phyloP scores from a whole-genome alignment of 768 basidiomycete genomes.

The Leccinum incarnatum region DNA sequence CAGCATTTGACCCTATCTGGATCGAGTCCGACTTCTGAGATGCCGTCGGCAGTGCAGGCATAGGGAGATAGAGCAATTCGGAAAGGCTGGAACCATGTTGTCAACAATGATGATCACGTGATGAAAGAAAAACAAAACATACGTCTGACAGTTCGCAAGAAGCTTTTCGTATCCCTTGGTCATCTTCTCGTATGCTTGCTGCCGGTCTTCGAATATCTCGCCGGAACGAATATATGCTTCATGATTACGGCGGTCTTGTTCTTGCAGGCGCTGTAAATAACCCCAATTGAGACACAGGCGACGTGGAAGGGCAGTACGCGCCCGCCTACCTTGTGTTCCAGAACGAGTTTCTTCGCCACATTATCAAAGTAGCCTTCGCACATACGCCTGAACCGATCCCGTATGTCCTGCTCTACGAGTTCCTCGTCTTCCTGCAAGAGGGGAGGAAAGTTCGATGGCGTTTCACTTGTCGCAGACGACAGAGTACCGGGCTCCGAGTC shows the following conservation, averaged over 20 bases:
- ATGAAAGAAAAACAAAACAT: slow-evolving; percentile 23
- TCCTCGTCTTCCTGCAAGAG: slow-evolving; percentile 58
- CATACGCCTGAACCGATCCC: slow-evolving; percentile 88
- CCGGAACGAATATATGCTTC: slow-evolving; percentile 99
- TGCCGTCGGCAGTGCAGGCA: slow-evolving; percentile 80
- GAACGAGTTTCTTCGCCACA: slow-evolving; percentile 86
- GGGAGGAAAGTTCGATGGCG: slow-evolving; percentile 40
- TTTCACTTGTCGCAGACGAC: slow-evolving; percentile 36
- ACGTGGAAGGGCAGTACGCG: not conserved
- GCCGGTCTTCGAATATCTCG: slow-evolving; percentile 98
- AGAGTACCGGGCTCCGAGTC: slow-evolving; percentile 56
- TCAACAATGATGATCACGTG: slow-evolving; percentile 6
- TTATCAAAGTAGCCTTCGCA: slow-evolving; percentile 92
- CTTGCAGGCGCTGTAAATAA: slow-evolving; percentile 76
- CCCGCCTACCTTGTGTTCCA: slow-evolving; percentile 78
- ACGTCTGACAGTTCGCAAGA: slow-evolving; percentile 86
- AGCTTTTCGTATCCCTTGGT: slow-evolving; percentile 93
- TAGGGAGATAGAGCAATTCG: slow-evolving; percentile 79
- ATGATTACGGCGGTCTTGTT: slow-evolving; percentile 94
- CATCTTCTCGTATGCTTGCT: slow-evolving; percentile 99
- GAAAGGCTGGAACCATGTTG: slow-evolving; percentile 58
- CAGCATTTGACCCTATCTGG: slow-evolving; percentile 55
- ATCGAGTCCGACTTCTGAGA: slow-evolving; percentile 83
- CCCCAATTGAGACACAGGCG: not conserved
- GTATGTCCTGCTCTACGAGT: slow-evolving; percentile 80